Percentiles rank a stretch among this genome's conserved stretches.
Evolutionary conservation across 2,329 filamentous ascomycete species (phyloP).

Genomic region (Huntiella bhutanensis): DNA sequence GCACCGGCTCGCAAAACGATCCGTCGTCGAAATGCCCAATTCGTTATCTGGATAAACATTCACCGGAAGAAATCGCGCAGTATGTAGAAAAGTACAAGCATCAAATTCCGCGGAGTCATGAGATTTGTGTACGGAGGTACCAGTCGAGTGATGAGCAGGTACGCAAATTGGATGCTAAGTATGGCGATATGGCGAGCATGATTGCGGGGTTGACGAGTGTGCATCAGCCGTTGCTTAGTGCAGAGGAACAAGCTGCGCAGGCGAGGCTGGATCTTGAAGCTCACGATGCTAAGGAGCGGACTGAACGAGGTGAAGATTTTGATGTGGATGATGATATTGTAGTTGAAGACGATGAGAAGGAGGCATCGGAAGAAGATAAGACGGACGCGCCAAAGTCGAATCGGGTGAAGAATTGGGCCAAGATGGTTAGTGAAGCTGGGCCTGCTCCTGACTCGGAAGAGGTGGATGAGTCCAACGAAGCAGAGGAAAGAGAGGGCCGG

Average conservation of each 20-base stretch:
- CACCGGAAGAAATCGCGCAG: slow-evolving; percentile 76
- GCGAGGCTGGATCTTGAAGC: slow-evolving; percentile 20
- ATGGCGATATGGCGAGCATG: slow-evolving; percentile 83
- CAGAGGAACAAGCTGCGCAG: slow-evolving; percentile 20
- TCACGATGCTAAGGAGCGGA: slow-evolving; percentile 14
- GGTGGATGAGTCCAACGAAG: slow-evolving; percentile 21
- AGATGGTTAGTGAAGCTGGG: slow-evolving; percentile 38
- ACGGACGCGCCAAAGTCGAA: slow-evolving; percentile 25
- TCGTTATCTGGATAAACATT: slow-evolving; percentile 78
- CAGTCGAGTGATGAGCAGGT: slow-evolving; percentile 74
- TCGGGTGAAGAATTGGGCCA: slow-evolving; percentile 72
- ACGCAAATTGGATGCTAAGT: slow-evolving; percentile 79
- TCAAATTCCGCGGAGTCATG: slow-evolving; percentile 80
- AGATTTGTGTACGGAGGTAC: slow-evolving; percentile 77
- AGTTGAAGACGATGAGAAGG: slow-evolving; percentile 19
- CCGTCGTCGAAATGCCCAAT: slow-evolving; percentile 63
- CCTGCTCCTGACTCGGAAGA: slow-evolving; percentile 20
- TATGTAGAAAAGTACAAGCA: slow-evolving; percentile 95
- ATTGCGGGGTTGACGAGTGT: slow-evolving; percentile 76
- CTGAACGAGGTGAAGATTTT: neutral
- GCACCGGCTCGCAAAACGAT: slow-evolving; percentile 31
- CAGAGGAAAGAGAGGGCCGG: slow-evolving; percentile 46
- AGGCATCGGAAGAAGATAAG: slow-evolving; percentile 11
- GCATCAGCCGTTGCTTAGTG: slow-evolving; percentile 70
- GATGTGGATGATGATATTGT: too few species aligned